Evolutionary conservation across 768 basidiomycete species (phyloP).

Genomic region (Rubroboletus satanas): DNA sequence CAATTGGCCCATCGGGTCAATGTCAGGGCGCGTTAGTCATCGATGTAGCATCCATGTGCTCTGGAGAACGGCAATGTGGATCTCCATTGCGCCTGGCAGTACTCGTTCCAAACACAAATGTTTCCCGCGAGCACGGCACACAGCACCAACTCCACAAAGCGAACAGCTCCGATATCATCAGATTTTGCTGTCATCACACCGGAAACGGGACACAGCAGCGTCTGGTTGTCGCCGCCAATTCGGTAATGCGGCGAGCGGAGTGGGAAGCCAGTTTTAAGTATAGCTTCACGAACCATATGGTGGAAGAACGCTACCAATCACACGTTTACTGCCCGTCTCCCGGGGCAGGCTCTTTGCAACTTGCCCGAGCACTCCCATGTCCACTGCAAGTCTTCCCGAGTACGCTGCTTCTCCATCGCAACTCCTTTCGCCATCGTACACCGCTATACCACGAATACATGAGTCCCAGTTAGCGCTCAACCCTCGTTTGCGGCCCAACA

Average conservation of each 20-base stretch:
- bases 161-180: not conserved
- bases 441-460: slow-evolving; percentile 48
- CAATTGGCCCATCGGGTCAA: not conserved
- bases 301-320: slow-evolving; percentile 11
- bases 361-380: slow-evolving; percentile 41
- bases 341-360: slow-evolving; percentile 1
- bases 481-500: slow-evolving; percentile 33
- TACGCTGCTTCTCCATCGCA: slow-evolving; percentile 39
- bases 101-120: not conserved
- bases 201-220: not conserved
- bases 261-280: slow-evolving; percentile 35
- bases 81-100: not conserved
- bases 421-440: slow-evolving; percentile 47
- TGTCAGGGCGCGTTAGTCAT: slow-evolving; percentile 7
- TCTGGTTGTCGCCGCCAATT: slow-evolving; percentile 4
- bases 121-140: not conserved
- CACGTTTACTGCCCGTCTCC: slow-evolving; percentile 19
- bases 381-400: slow-evolving; percentile 49
- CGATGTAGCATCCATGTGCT: slow-evolving; percentile 5
- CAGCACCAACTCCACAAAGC: not conserved
- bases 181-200: not conserved
- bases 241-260: slow-evolving; percentile 22
- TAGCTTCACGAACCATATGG: slow-evolving; percentile 31
- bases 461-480: slow-evolving; percentile 53
- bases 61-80: not conserved